Percentiles rank a stretch among this genome's conserved stretches.
phyloP scores from a whole-genome alignment of 306 rosid species.

The Sindora glabra region DNA sequence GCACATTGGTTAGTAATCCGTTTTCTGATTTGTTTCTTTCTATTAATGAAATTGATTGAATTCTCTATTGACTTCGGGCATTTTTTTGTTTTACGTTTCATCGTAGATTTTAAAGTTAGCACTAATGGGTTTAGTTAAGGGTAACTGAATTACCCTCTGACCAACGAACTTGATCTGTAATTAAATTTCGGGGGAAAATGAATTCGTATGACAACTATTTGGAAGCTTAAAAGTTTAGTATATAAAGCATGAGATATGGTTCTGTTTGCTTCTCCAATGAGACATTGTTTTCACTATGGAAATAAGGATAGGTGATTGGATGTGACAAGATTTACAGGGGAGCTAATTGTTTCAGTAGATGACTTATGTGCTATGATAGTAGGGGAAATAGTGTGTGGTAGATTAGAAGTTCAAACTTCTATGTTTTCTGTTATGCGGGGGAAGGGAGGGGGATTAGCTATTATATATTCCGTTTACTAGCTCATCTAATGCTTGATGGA shows the following conservation, averaged over 20 bases:
- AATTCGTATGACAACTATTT: background rate
- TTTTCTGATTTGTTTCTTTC: background rate
- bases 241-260: background rate
- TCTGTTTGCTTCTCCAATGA: constrained; percentile 1
- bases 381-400: background rate
- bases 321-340: background rate
- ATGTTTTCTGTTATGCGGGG: no score
- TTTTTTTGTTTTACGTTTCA: background rate
- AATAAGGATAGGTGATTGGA: background rate
- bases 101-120: no score
- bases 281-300: background rate
- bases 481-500: no score
- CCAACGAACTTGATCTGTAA: no score
- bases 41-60: no score
- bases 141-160: no score
- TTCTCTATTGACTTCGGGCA: background rate
- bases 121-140: no score
- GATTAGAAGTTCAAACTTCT: background rate
- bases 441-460: no score
- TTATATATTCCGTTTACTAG: no score
- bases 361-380: background rate
- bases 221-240: background rate
- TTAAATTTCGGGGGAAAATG: no score
- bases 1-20: constrained; percentile 65
- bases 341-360: background rate